Evolutionary conservation across 495 filamentous ascomycete species (phyloP).

Genomic region (Talaromyces stipitatus): DNA sequence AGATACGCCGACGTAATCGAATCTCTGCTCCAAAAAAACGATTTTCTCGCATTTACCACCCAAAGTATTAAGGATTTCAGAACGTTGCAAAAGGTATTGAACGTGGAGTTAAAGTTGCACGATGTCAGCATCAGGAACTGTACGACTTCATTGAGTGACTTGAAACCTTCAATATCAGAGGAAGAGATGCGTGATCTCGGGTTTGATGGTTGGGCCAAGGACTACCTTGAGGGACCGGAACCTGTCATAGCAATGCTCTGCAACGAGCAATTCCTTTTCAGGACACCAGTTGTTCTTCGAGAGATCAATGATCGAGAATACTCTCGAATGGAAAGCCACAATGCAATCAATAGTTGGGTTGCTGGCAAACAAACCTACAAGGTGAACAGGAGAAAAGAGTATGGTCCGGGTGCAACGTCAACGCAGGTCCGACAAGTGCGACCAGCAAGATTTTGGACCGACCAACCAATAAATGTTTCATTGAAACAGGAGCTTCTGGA

Average conservation of each 20-base stretch:
- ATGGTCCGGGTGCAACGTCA: slow-evolving; percentile 59
- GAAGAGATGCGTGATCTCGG: slow-evolving; percentile 53
- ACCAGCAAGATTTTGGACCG: slow-evolving; percentile 60
- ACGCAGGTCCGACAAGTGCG: slow-evolving; percentile 50
- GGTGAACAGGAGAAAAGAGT: slow-evolving; percentile 61
- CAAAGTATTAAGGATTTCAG: slow-evolving; percentile 68
- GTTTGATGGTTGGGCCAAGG: slow-evolving; percentile 70
- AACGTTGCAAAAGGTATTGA: slow-evolving; percentile 43
- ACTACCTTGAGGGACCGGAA: slow-evolving; percentile 73
- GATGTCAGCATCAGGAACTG: slow-evolving; percentile 59
- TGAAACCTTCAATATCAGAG: slow-evolving; percentile 42
- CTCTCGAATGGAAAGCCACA: slow-evolving; percentile 41
- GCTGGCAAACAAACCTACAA: slow-evolving; percentile 50
- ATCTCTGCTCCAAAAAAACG: slow-evolving; percentile 50
- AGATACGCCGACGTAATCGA: slow-evolving; percentile 70
- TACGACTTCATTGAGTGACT: slow-evolving; percentile 37
- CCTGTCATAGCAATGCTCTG: slow-evolving; percentile 85
- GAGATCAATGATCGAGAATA: slow-evolving; percentile 60
- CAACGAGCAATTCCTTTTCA: slow-evolving; percentile 54
- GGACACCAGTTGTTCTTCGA: slow-evolving; percentile 53
- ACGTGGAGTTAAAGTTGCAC: slow-evolving; percentile 47
- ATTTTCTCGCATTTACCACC: slow-evolving; percentile 67
- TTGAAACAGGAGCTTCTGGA: slow-evolving; percentile 45
- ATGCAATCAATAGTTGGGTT: slow-evolving; percentile 52
- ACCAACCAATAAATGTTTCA: slow-evolving; percentile 61